Evolutionary conservation across 2,329 filamentous ascomycete genomes (phyloP), one percentile per base, ranked within the genome.

Genomic region (Eutypella sp.): DNA sequence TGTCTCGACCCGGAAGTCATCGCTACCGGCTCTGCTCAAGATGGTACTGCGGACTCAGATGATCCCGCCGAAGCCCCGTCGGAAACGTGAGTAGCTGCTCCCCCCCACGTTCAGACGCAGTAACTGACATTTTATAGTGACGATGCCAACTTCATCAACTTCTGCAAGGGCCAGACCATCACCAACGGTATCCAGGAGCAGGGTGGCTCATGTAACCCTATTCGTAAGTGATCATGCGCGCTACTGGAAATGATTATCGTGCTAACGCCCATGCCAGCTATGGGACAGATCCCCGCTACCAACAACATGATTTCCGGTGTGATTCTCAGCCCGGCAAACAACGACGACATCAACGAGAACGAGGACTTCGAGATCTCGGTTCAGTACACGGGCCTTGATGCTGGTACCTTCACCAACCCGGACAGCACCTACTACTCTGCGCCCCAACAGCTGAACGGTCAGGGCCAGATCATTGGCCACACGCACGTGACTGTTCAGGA

Each of bases 321-420:
- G 44, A 70, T 84, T 47, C 53, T 68, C 37, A 75, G 69, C 61
- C 80, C 80, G 47, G 59, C 74, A 56, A 74, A 79, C 56, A 68
- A 69, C 42, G 69, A 76, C 45, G 64, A 74, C 53, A 49, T 83
- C 23, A 9, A 57, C 1, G 69, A 67, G 23, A 69, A 76, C 57
- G 55, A 67, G 51, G 67, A 73, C 53, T 83, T 84, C 60, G 63
- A 73, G 41, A 71, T 82, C 47, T 55, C 68, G n/a, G 65, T 82
- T 19, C 72, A 75, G 52, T 67, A 77, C 34, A 52, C 61, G 45
- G 79, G 81, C 67, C 70, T 84, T 51, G 60, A 69, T 16, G 65
- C 79, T 13, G 80, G 80, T n/a, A 67, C 70, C 42, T 84, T 84
- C 60, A 82, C 79, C 51, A 82, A 84, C 54, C 74, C 80, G 29